These are phyloP conservation scores for Clarireedia homoeocarpa DNA, from an alignment of 2,329 filamentous ascomycete genomes.

Conservation along the genomic window DNA sequence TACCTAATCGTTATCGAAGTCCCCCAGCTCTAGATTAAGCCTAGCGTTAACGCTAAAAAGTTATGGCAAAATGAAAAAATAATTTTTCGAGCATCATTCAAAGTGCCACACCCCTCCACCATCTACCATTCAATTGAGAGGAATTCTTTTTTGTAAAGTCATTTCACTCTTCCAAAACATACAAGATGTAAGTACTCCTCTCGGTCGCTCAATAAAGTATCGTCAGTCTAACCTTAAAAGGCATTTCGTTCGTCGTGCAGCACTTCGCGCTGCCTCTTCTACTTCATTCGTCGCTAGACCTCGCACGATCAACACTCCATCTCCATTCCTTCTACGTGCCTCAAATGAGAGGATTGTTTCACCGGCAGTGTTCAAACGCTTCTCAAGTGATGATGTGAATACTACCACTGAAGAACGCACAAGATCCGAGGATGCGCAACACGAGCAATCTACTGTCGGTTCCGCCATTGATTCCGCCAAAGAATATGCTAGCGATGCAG, in stretches of 20 bases:
- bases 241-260: conserved; percentile 44
- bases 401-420: conserved; percentile 20
- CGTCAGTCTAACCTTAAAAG: conserved; percentile 14
- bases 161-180: not conserved
- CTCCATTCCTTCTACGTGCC: conserved; percentile 28
- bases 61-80: conserved; percentile 2
- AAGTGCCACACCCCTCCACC: not conserved
- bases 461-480: conserved; percentile 20
- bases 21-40: too few species aligned
- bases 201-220: not conserved
- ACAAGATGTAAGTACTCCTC: conserved; percentile 20
- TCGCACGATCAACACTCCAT: conserved; percentile 33
- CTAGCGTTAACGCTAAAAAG: not conserved
- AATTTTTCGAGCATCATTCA: not conserved
- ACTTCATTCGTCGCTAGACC: conserved; percentile 35
- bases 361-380: conserved; percentile 37
- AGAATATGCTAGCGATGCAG: conserved; percentile 8
- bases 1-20: too few species aligned
- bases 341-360: conserved; percentile 30
- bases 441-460: conserved; percentile 19
- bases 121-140: not conserved
- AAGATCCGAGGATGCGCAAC: conserved; percentile 4
- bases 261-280: conserved; percentile 43
- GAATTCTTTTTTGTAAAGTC: not conserved
- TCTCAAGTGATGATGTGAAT: conserved; percentile 37